phyloP scores from a whole-genome alignment of 2,329 filamentous ascomycete species.

The Venturia asperata region DNA sequence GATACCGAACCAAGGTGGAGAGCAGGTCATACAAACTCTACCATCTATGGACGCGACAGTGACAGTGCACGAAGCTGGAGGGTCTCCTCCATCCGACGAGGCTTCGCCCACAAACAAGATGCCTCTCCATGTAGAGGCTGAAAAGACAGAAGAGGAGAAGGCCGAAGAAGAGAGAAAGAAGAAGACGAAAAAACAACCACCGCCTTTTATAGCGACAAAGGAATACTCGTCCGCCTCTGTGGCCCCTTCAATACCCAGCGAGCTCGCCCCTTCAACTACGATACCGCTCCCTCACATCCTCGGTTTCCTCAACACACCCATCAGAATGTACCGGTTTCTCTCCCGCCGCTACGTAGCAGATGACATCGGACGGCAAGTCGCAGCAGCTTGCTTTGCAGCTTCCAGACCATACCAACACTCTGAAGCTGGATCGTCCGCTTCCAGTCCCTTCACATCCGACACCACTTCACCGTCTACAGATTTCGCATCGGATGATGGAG shows the following conservation, averaged over 20 bases:
- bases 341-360: slow-evolving; percentile 81
- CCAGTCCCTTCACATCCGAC: slow-evolving; percentile 39
- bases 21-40: slow-evolving; percentile 1
- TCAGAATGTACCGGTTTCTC: slow-evolving; percentile 79
- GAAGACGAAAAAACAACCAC: slow-evolving; percentile 49
- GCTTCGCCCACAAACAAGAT: slow-evolving; percentile 29
- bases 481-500: slow-evolving; percentile 23
- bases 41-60: neutral
- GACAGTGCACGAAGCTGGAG: neutral
- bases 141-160: slow-evolving; percentile 23
- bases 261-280: slow-evolving; percentile 64
- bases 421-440: slow-evolving; percentile 63
- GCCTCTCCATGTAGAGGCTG: neutral
- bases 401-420: slow-evolving; percentile 56
- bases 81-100: slow-evolving; percentile 26
- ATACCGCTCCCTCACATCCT: slow-evolving; percentile 83
- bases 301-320: slow-evolving; percentile 84
- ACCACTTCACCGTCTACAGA: slow-evolving; percentile 21
- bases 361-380: slow-evolving; percentile 77
- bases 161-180: slow-evolving; percentile 38
- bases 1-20: slow-evolving; percentile 13
- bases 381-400: slow-evolving; percentile 66
- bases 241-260: slow-evolving; percentile 58
- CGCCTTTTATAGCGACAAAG: slow-evolving; percentile 62
- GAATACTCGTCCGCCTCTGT: slow-evolving; percentile 63